Conservation (phyloP, 2,329 filamentous ascomycete species). For the Claviceps pazoutovae region DNA sequence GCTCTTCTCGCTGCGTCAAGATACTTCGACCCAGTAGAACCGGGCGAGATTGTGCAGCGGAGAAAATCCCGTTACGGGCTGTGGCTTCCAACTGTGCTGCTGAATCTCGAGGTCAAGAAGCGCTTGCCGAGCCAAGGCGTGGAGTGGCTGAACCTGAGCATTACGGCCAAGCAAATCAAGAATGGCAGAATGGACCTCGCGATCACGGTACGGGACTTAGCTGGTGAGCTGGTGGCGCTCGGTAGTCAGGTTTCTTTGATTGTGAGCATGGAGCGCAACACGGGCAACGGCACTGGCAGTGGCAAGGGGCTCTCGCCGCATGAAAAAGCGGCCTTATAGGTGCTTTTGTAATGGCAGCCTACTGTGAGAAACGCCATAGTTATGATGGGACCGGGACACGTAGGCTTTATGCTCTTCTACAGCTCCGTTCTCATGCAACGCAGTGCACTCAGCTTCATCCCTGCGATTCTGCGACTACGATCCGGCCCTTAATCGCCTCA, state of each 20-base stretch:
- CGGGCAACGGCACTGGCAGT: neutral
- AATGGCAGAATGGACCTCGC: slow-evolving; percentile 65
- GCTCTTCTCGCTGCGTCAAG: neutral
- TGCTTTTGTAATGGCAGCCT: neutral
- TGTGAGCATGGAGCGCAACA: slow-evolving; percentile 7
- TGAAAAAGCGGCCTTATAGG: neutral
- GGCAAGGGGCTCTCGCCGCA: neutral
- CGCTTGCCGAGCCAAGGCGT: slow-evolving; percentile 36
- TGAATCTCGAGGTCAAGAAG: slow-evolving; percentile 60
- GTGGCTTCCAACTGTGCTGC: slow-evolving; percentile 63
- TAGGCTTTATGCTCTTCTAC: neutral
- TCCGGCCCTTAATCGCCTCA: neutral
- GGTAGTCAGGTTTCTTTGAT: slow-evolving; percentile 15
- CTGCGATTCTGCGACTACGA: neutral
- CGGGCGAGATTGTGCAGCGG: neutral
- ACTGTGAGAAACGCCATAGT: neutral
- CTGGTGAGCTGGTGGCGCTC: slow-evolving; percentile 16
- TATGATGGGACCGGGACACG: neutral
- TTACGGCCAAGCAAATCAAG: slow-evolving; percentile 48
- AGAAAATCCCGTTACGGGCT: slow-evolving; percentile 28
- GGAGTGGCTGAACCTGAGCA: slow-evolving; percentile 56
- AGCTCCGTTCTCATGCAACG: too few species aligned
- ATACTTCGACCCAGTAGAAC: neutral
- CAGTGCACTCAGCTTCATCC: neutral
- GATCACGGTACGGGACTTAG: slow-evolving; percentile 42